These are phyloP conservation scores for Fusarium sp. DNA, from an alignment of 2,329 filamentous ascomycete genomes.

Conservation along the genomic window DNA sequence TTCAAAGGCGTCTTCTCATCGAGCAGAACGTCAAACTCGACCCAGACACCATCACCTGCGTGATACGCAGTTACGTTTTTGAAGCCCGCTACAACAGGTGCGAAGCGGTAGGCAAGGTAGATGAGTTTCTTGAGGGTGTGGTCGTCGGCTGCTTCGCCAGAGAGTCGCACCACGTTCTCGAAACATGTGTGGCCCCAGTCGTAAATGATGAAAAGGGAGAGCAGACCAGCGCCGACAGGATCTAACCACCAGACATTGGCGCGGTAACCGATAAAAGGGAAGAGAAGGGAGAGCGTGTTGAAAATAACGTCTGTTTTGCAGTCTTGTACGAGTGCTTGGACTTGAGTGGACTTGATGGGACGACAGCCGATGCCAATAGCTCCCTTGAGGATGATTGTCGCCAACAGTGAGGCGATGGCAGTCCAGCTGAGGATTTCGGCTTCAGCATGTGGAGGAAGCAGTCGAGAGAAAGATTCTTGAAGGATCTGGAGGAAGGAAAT, in stretches of 20 bases:
- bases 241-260: conserved; percentile 78
- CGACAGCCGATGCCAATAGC: conserved; percentile 88
- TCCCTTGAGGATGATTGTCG: conserved; percentile 84
- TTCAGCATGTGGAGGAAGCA: conserved; percentile 71
- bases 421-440: conserved; percentile 51
- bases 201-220: conserved; percentile 78
- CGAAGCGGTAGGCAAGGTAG: conserved; percentile 54
- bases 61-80: conserved; percentile 56
- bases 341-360: conserved; percentile 84
- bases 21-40: conserved; percentile 53
- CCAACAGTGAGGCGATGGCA: conserved; percentile 68
- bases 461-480: conserved; percentile 75
- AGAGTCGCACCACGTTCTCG: conserved; percentile 52
- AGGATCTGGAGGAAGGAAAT: conserved; percentile 84
- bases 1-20: conserved; percentile 53
- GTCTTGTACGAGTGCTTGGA: conserved; percentile 74
- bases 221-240: conserved; percentile 70
- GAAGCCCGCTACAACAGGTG: conserved; percentile 52
- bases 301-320: conserved; percentile 82
- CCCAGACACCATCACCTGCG: conserved; percentile 55
- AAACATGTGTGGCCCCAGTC: conserved; percentile 74
- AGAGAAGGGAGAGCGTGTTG: conserved; percentile 90
- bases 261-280: conserved; percentile 77
- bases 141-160: conserved; percentile 53
- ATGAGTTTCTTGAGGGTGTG: conserved; percentile 52